A percentile compares a stretch with the other conserved stretches of the same genome.
phyloP scores from a whole-genome alignment of 2,329 filamentous ascomycete species.

The Diaporthe sp. region DNA sequence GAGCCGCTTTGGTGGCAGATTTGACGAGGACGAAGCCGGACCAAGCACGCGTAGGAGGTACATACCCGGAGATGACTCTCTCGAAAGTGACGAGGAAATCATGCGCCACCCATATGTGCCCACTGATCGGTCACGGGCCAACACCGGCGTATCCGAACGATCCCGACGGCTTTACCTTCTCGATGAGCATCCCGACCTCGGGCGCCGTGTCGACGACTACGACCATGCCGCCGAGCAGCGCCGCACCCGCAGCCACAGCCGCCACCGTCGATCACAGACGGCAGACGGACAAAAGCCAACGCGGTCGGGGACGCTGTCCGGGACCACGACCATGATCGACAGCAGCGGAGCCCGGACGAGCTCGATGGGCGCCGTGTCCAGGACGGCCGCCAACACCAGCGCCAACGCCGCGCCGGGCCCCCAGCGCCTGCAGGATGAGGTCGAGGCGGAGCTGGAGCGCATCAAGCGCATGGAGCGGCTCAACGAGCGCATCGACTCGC shows the following conservation, averaged over 20 bases:
- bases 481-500: slow-evolving; percentile 26
- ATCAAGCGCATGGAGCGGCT: slow-evolving; percentile 31
- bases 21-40: not conserved
- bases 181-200: slow-evolving; percentile 25
- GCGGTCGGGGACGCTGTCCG: not conserved
- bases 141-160: slow-evolving; percentile 15
- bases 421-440: slow-evolving; percentile 24
- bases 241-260: slow-evolving; percentile 25
- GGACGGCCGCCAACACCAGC: not conserved
- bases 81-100: slow-evolving; percentile 33
- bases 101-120: slow-evolving; percentile 2
- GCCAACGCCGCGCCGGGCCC: not conserved
- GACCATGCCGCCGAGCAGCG: not conserved
- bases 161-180: slow-evolving; percentile 33
- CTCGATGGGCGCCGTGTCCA: slow-evolving; percentile 10
- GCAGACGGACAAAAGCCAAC: not conserved
- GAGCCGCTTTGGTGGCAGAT: not conserved
- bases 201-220: not conserved
- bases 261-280: slow-evolving; percentile 4
- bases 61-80: not conserved
- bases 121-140: slow-evolving; percentile 21
- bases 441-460: slow-evolving; percentile 20
- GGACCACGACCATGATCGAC: slow-evolving; percentile 24
- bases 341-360: slow-evolving; percentile 20
- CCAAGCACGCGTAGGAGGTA: not conserved